Evolutionary conservation across 257 asterid species (phyloP), one percentile per base, ranked within the genome.

Genomic region (Echium plantagineum): DNA sequence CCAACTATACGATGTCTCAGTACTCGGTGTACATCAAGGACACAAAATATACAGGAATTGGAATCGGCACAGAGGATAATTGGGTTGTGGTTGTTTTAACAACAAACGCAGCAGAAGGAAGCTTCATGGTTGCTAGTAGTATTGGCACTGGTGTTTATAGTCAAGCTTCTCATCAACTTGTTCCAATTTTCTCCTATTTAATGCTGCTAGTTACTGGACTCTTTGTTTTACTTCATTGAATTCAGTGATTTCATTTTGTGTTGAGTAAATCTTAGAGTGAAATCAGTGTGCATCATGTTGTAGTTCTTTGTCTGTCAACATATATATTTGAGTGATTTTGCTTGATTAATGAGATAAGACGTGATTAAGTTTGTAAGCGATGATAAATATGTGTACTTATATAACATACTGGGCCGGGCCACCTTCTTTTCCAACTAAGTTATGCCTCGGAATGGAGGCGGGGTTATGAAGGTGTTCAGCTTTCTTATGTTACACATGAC

Each of bases 1-100:
- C 60, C 17, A 56, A 18, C 60, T 56, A 56, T 21, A 56, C 60
- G 13, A 12, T 18, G n/a, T 56, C 60, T 6, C 32, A 26, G 38
- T 56, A 56, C 38, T 56, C 60, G 13, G 18, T 9, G 10, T 56
- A 56, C 60, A 19, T 56, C 19, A 56, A 56, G 7, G 60, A 24
- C 38, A 17, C 19, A n/a, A 56, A 56, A 2, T 56, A 13, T 26
- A 13, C 35, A 22, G 60, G 60, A 22, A 56, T 56, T 16, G 97
- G 97, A 46, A 76, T 90, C 24, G 90, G 87, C 30, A 71, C 89
- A 0, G 84, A 87, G 16, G 69, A 75, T 21, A 70, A 80, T 46
- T 90, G 97, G 97, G 73, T 90, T 0, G 97, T 90, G 15, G 87
- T 85, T 9, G 78, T 87, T 52, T 64, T 90, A 81, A 85, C 94